These are phyloP conservation scores for Helianthus annuus DNA, from an alignment of 129 eudicot species.

Conservation along the genomic window HanXRQr2.0-SUNRISE NC_035435.2:76271068-76271567, in stretches of 20 bases:
- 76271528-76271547: not conserved
- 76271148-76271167: constrained; percentile 45
- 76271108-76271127: not conserved
- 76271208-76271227: constrained; percentile 36
- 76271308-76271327: constrained; percentile 90
- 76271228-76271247: constrained; percentile 71
- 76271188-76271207: constrained; percentile 10
- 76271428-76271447: constrained; percentile 97
- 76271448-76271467: constrained; percentile 98
- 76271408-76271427: constrained; percentile 95
- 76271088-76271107: not conserved
- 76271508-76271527: not conserved
- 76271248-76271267: constrained; percentile 90
- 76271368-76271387: constrained; percentile 63
- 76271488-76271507: not conserved
- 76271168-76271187: constrained; percentile 11
- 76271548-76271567: not conserved
- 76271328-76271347: constrained; percentile 73
- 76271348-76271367: constrained; percentile 49
- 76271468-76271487: not conserved
- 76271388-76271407: constrained; percentile 70
- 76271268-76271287: constrained; percentile 96
- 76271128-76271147: not conserved
- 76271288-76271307: constrained; percentile 91
- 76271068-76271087: not conserved